Evolutionary conservation across 805 yeast genomes (phyloP), one percentile per base, ranked within the genome.

Genomic region (Priceomyces melissophilus): DNA sequence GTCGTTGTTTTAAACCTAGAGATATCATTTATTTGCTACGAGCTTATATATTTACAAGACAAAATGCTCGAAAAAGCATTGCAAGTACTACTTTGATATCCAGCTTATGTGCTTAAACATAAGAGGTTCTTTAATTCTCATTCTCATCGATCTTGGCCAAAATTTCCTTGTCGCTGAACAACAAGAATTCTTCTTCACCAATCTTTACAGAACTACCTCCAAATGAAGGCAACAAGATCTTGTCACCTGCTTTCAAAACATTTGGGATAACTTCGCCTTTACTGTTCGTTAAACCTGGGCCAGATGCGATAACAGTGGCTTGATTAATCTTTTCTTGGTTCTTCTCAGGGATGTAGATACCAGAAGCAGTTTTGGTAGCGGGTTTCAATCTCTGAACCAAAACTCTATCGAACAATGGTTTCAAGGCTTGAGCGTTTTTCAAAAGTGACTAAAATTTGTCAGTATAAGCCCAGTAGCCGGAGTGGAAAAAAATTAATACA

Each of bases 351-450:
- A 90, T 84, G 70, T 81, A 87, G 58, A 90, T 79, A 60, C 98
- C 98, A 34, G 93, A 82, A 43, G 96, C 85, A 45, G 98, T 90
- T 74, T 89, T 78, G 52, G 91, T 77, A 60, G 87, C 84, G 45
- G 96, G 95, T 76, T 88, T 89, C 61, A 84, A 70, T 69, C 97
- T 86, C 75, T 90, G 97, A 48, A 93, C 96, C 49, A 93, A 80
- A 46, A 93, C 91, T 72, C 99, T 85, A 82, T 93, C 98, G 54
- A 93, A 76, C 54, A 95, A 81, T 49, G 99, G 99, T 52, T 84
- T 82, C 61, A 93, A 84, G 44, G 88, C 78, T 71, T 88, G 84
- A 57, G 87, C 93, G 52, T 87, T 81, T 67, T 87, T 88, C 62
- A 85, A 70, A 50, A 85, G 61, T 37, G 89, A 76, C 63, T 58